These are phyloP conservation scores for Saussurea involucrata DNA, from an alignment of 129 eudicot species.

Conservation along the genomic window DNA sequence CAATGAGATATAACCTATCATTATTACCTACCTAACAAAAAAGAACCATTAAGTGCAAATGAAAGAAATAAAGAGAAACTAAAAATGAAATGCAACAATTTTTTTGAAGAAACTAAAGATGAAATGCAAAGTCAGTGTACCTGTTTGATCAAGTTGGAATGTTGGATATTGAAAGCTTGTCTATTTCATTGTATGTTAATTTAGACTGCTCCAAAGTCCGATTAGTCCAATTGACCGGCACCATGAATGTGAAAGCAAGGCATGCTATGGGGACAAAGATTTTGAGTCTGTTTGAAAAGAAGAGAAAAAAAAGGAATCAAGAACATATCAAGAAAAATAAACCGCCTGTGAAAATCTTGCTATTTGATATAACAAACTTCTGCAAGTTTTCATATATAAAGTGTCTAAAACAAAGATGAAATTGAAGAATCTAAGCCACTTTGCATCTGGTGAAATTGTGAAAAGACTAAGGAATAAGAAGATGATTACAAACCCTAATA, in stretches of 20 bases:
- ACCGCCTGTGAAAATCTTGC: background rate
- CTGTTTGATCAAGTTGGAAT: constrained; percentile 67
- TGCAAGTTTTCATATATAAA: background rate
- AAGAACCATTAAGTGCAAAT: background rate
- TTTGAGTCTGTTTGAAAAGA: constrained; percentile 54
- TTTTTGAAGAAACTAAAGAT: background rate
- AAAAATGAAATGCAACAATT: background rate
- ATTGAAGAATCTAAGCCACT: background rate
- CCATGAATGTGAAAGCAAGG: constrained; percentile 67
- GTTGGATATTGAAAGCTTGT: constrained; percentile 84
- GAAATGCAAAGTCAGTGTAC: no score
- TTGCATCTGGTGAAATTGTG: background rate
- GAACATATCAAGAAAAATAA: background rate
- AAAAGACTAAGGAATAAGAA: background rate
- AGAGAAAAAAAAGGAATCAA: background rate
- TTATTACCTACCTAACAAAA: background rate
- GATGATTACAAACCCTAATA: constrained; percentile 58
- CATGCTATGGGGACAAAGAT: constrained; percentile 70
- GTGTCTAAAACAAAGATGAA: background rate
- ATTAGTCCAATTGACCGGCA: constrained; percentile 73
- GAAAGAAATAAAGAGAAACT: background rate
- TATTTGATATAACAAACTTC: background rate
- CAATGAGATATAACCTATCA: background rate
- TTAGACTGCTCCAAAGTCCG: constrained; percentile 50
- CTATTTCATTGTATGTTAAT: constrained; percentile 55